Conservation (phyloP, 768 basidiomycete genomes). For the Trametes maxima region DNA sequence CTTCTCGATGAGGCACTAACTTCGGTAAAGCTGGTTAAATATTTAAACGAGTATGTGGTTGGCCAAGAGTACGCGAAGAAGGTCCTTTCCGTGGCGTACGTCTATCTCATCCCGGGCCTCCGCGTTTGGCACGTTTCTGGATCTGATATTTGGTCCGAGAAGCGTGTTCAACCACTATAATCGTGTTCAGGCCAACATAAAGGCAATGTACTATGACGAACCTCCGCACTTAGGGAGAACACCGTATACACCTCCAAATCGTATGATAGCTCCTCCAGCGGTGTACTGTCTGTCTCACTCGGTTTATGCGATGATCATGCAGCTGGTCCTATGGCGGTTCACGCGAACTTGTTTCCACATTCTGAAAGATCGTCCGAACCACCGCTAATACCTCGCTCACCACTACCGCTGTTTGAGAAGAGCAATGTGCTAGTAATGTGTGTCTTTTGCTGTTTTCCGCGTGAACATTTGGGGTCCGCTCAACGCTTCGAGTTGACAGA, state of each 20-base stretch:
- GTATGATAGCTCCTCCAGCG: not conserved
- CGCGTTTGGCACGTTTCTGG: not conserved
- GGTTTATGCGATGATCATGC: not conserved
- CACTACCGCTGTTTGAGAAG: slow-evolving; percentile 79
- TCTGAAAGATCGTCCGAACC: not conserved
- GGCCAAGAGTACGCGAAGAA: slow-evolving; percentile 95
- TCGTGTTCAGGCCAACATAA: slow-evolving; percentile 73
- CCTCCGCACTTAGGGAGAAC: slow-evolving; percentile 26
- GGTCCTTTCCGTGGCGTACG: slow-evolving; percentile 90
- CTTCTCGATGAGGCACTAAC: not conserved
- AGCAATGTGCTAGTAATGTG: slow-evolving; percentile 94
- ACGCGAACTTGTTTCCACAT: not conserved
- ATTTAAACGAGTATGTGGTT: slow-evolving; percentile 86
- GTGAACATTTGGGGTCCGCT: not conserved
- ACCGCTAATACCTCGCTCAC: slow-evolving; percentile 45
- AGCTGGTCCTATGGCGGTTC: not conserved
- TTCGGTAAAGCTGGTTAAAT: slow-evolving; percentile 66
- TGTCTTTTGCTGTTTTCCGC: slow-evolving; percentile 25
- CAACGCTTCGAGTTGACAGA: slow-evolving; percentile 37
- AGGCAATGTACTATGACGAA: slow-evolving; percentile 20
- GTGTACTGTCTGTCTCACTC: not conserved
- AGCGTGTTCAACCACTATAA: slow-evolving; percentile 97
- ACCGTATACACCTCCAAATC: not conserved
- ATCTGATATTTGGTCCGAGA: not conserved
- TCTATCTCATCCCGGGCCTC: slow-evolving; percentile 22